These are phyloP conservation scores for Paraphaeosphaeria sporulosa DNA, from an alignment of 2,329 filamentous ascomycete genomes.

Conservation along the genomic window DNA sequence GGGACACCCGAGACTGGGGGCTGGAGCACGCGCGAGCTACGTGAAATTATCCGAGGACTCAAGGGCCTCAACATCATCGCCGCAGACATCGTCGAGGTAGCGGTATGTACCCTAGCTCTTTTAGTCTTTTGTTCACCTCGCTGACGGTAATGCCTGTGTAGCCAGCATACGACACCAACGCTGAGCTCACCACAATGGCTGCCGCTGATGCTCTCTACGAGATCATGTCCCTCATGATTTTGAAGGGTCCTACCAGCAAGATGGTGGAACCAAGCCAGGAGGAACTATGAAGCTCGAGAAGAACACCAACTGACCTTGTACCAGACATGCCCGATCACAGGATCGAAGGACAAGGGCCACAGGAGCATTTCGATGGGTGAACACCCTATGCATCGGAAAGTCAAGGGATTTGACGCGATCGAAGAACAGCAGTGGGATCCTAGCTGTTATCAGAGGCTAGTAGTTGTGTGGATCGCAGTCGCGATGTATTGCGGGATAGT, in stretches of 20 bases:
- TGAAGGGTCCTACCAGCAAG: constrained; percentile 72
- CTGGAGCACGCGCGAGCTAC: constrained; percentile 76
- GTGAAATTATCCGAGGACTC: constrained; percentile 74
- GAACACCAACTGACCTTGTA: neutral
- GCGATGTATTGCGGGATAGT: neutral
- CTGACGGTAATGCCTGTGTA: neutral
- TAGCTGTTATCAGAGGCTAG: neutral
- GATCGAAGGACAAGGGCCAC: no score
- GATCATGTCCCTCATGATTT: constrained; percentile 83
- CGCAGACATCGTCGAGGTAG: constrained; percentile 77
- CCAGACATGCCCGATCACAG: no score
- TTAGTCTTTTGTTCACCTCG: neutral
- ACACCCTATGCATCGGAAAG: neutral
- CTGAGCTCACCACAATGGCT: constrained; percentile 77
- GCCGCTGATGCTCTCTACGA: constrained; percentile 77
- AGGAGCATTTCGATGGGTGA: neutral
- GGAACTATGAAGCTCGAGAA: neutral
- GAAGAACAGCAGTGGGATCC: neutral
- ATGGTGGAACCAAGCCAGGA: neutral
- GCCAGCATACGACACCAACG: constrained; percentile 76
- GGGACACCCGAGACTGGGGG: constrained; percentile 80
- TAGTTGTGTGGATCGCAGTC: neutral
- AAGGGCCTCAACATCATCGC: constrained; percentile 74
- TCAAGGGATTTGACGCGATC: neutral
- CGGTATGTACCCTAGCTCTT: constrained; percentile 31